These are phyloP conservation scores for Blumeriella jaapii DNA, from an alignment of 2,329 filamentous ascomycete genomes.

Conservation along the genomic window DNA sequence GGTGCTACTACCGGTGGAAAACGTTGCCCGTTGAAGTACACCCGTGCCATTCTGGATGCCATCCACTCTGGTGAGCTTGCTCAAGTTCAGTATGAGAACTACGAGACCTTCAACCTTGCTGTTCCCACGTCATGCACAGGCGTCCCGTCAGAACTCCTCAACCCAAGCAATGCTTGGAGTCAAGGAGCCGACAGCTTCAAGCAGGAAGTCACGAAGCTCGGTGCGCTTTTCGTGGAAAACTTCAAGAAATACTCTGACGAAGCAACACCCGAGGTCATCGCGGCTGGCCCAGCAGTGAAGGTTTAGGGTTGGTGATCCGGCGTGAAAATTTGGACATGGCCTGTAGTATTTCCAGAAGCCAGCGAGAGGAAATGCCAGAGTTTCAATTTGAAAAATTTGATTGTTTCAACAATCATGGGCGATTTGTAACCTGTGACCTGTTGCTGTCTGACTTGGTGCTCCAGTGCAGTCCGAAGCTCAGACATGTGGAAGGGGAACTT, in stretches of 20 bases:
- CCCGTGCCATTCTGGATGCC: constrained; percentile 91
- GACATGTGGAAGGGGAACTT: too few relatives aligned
- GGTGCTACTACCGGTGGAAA: constrained; percentile 85
- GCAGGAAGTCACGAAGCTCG: constrained; percentile 82
- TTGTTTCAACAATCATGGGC: too few relatives aligned
- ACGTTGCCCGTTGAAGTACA: constrained; percentile 97
- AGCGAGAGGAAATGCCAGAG: too few relatives aligned
- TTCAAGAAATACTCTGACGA: constrained; percentile 90
- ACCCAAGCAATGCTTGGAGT: constrained; percentile 89
- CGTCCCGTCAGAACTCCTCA: constrained; percentile 85
- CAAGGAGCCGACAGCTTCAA: constrained; percentile 71
- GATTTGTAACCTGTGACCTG: too few relatives aligned
- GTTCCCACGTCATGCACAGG: constrained; percentile 87
- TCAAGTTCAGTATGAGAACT: constrained; percentile 85
- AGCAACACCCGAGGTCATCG: constrained; percentile 69
- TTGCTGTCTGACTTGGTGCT: too few relatives aligned
- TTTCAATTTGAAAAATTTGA: too few relatives aligned
- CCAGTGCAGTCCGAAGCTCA: too few relatives aligned
- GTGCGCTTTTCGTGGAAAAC: constrained; percentile 84
- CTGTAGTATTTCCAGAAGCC: constrained; percentile 8
- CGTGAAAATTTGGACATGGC: neutral
- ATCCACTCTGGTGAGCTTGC: constrained; percentile 96
- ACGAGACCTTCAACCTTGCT: constrained; percentile 91
- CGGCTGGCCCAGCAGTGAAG: constrained; percentile 40
- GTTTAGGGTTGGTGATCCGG: constrained; percentile 6